These are phyloP conservation scores for Miamiensis avidus DNA, from an alignment of 169 alveolate genomes.

Conservation along the genomic window DNA sequence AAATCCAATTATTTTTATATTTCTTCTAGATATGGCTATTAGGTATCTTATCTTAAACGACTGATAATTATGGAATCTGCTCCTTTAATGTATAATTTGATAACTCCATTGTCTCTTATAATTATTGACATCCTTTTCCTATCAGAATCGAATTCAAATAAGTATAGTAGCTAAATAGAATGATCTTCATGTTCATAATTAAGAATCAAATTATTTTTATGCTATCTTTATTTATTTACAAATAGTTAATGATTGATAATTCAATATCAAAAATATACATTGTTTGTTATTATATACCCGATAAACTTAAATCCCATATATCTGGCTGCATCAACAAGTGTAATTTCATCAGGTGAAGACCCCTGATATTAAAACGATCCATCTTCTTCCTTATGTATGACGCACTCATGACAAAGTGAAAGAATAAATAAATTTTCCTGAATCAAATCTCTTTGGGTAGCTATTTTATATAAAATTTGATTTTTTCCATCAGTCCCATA, in stretches of 20 bases:
- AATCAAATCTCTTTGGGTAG: slow-evolving; percentile 34
- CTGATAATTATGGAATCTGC: slow-evolving; percentile 71
- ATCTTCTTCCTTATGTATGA: slow-evolving; percentile 55
- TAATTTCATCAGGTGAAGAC: slow-evolving; percentile 88
- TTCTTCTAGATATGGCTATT: slow-evolving; percentile 34
- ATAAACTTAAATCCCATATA: slow-evolving; percentile 68
- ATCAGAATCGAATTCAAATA: slow-evolving; percentile 78
- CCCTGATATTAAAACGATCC: slow-evolving; percentile 63
- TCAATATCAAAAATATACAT: not conserved
- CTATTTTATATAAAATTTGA: slow-evolving; percentile 2
- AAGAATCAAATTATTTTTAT: slow-evolving; percentile 3
- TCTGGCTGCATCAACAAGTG: slow-evolving; percentile 84
- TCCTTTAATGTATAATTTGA: slow-evolving; percentile 79
- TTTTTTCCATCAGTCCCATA: not conserved
- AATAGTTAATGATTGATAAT: not conserved
- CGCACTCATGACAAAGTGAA: slow-evolving; percentile 77
- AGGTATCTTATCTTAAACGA: slow-evolving; percentile 29
- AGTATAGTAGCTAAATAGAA: slow-evolving; percentile 53
- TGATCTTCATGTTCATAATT: slow-evolving; percentile 30
- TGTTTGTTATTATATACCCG: slow-evolving; percentile 17
- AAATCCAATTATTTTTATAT: slow-evolving; percentile 54
- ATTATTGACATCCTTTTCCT: slow-evolving; percentile 89
- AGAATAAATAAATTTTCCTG: slow-evolving; percentile 57
- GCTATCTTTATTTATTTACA: not conserved
- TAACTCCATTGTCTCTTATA: slow-evolving; percentile 51